Base-by-base conservation (phyloP, 768 basidiomycete genomes). In the Mycena maculata region DNA sequence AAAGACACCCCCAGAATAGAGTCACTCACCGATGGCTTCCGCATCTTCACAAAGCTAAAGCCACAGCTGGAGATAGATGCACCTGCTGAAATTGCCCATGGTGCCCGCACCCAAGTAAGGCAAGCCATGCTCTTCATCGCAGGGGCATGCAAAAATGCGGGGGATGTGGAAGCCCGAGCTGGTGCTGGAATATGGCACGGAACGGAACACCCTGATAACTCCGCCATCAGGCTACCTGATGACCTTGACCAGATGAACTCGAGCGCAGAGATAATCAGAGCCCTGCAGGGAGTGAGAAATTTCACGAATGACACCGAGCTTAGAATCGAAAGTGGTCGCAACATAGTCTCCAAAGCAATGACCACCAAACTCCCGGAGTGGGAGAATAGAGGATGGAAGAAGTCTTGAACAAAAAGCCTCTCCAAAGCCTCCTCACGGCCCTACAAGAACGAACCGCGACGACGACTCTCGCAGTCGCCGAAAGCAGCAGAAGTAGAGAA, bases 301-400 rank as follows among this genome's bases (percentile, higher is more conserved):
- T 20, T 8, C 22, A 7, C 44, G n/a, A 9, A 7, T 20, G 9
- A 45, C 15, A 23, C 22, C 8, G 44, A 18, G 18, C 10, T 45
- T 10, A 45, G 11, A 3, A 38, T 54, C 11, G 52, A 36, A 13
- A 36, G 31, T 36, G 3, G 9, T 9, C 20, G 22, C 6, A 16
- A 36, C 3, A n/a, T 12, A 4, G 18, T 54, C 13, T 13, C 44
- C 12, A n/a, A 44, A 9, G 39, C 39, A 23, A 20, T 54, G n/a
- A 55, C 15, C 33, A 55, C 23, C 13, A 23, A 23, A 16, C 25
- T 56, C 9, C 11, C 38, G 8, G 28, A 41, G 13, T 56, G 55
- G 38, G 55, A 56, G 20, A 27, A 56, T 27, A n/a, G n/a, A 11
- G 55, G 55, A 16, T 56, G 55, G 55, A 20, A 18, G 28, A 30